Conservation (phyloP, 768 basidiomycete species). For the Russula olivacea region DNA sequence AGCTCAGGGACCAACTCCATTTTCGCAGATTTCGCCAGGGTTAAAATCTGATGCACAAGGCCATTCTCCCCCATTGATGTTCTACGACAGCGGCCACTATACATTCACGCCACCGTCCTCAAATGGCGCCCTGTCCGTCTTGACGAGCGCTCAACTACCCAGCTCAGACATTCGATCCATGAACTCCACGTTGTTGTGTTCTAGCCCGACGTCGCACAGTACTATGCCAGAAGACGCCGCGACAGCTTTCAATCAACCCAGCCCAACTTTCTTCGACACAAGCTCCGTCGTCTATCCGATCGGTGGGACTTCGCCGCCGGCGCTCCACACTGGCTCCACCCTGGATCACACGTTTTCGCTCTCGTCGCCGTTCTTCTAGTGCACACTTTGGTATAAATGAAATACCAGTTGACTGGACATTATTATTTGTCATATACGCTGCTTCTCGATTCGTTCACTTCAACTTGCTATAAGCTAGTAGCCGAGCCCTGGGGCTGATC, state of each 20-base stretch:
- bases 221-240: constrained; percentile 19
- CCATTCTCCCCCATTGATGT: constrained; percentile 19
- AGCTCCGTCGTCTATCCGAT: constrained; percentile 20
- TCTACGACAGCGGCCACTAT: constrained; percentile 22
- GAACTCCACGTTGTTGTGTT: constrained; percentile 14
- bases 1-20: constrained; percentile 21
- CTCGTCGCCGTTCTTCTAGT: constrained; percentile 23
- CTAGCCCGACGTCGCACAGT: constrained; percentile 18
- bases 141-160: constrained; percentile 8
- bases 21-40: constrained; percentile 14
- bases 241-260: constrained; percentile 13
- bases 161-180: constrained; percentile 7
- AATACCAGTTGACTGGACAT: constrained; percentile 11
- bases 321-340: constrained; percentile 16
- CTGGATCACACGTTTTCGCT: constrained; percentile 22
- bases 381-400: neutral
- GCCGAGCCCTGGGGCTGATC: neutral
- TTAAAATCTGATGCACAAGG: constrained; percentile 9
- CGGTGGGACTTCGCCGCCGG: constrained; percentile 15
- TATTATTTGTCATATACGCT: constrained; percentile 12
- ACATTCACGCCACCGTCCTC: constrained; percentile 20
- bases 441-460: constrained; percentile 5
- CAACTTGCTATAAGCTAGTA: neutral
- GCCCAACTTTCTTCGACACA: constrained; percentile 18
- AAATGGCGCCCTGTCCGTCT: neutral